These are phyloP conservation scores for Suillus luteus DNA, from an alignment of 768 basidiomycete species.

Conservation along the genomic window DNA sequence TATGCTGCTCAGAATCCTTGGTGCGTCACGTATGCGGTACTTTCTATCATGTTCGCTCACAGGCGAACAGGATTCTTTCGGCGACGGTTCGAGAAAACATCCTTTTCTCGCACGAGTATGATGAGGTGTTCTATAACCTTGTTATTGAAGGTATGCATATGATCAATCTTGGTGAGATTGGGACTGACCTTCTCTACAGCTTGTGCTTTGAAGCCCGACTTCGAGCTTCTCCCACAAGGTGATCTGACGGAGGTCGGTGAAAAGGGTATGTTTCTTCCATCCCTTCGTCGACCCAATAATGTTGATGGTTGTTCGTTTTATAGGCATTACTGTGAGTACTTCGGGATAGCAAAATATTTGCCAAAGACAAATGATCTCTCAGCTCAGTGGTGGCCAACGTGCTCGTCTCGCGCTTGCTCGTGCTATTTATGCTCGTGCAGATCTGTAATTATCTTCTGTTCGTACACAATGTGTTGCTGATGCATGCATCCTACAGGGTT, in stretches of 20 bases:
- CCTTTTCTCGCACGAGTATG: slow-evolving; percentile 86
- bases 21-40: slow-evolving; percentile 37
- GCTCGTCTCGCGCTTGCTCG: slow-evolving; percentile 84
- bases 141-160: slow-evolving; percentile 68
- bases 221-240: slow-evolving; percentile 77
- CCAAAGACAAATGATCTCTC: slow-evolving; percentile 19
- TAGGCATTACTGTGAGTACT: slow-evolving; percentile 58
- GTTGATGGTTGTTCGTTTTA: not conserved
- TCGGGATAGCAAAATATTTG: slow-evolving; percentile 7
- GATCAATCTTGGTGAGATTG: not conserved
- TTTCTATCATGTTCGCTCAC: not conserved
- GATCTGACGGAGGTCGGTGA: slow-evolving; percentile 87
- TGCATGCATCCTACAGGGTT: slow-evolving; percentile 41
- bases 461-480: not conserved
- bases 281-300: not conserved
- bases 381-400: slow-evolving; percentile 84
- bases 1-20: slow-evolving; percentile 91
- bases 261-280: slow-evolving; percentile 52
- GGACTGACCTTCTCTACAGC: slow-evolving; percentile 40
- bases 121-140: slow-evolving; percentile 78
- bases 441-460: slow-evolving; percentile 54
- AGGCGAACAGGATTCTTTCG: slow-evolving; percentile 70
- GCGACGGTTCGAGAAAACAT: slow-evolving; percentile 90
- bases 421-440: slow-evolving; percentile 89
- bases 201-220: slow-evolving; percentile 82